A percentile compares a stretch with the other conserved stretches of the same genome.
Evolutionary conservation across 2,329 filamentous ascomycete genomes (phyloP).

Genomic region (Hirsutella minnesotensis): DNA sequence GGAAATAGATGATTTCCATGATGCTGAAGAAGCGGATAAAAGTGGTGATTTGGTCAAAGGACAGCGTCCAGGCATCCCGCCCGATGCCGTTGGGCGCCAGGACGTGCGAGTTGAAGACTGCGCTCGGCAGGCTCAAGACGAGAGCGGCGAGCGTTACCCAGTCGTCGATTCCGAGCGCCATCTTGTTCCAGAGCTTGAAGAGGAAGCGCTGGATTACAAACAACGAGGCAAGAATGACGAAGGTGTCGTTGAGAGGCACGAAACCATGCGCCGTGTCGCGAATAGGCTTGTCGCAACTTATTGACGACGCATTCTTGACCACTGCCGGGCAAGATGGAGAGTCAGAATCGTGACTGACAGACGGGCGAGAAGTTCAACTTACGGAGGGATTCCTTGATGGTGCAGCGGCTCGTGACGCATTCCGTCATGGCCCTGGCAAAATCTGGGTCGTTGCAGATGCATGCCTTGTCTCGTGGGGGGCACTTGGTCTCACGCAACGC

Average conservation of each 20-base stretch:
- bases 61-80: constrained; percentile 37
- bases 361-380: neutral
- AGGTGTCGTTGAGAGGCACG: constrained; percentile 18
- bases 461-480: neutral
- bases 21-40: constrained; percentile 32
- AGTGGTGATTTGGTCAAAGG: constrained; percentile 24
- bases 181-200: constrained; percentile 20
- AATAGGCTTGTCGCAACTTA: constrained; percentile 9
- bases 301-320: constrained; percentile 13
- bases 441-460: neutral
- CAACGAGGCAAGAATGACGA: constrained; percentile 22
- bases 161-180: constrained; percentile 26
- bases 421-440: neutral
- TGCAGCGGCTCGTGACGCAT: neutral
- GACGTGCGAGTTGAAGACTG: constrained; percentile 19
- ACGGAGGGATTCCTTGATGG: neutral
- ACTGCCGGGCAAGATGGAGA: constrained; percentile 4
- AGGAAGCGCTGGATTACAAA: constrained; percentile 30
- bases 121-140: constrained; percentile 15
- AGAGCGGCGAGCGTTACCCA: constrained; percentile 19
- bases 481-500: neutral
- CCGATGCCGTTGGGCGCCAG: constrained; percentile 30
- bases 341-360: neutral
- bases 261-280: constrained; percentile 21
- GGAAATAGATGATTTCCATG: constrained; percentile 33